Base-by-base conservation (phyloP, 2,329 filamentous ascomycete species). In the Pseudogymnoascus sp. region DNA sequence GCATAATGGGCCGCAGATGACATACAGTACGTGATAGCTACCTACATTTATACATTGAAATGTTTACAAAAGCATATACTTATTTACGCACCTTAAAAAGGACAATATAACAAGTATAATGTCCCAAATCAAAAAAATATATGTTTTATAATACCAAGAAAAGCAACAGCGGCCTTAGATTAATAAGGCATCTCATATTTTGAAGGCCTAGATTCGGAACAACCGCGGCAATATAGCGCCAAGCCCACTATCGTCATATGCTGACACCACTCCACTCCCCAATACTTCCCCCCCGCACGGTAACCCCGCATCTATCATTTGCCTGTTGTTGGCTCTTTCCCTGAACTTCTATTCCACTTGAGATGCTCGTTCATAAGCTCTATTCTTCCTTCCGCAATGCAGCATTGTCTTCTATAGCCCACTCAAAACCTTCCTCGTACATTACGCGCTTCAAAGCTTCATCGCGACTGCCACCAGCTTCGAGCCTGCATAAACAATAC, bases 171-270 rank as follows among this genome's bases (percentile, higher is more conserved):
- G 16, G 18, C 8, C 40, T 42, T 21, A 42, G 18, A 42, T 5
- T 5, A 21, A 21, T 5, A 3, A 42, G 18, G 42, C 21, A n/a
- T 5, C 11, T 3, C 12, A 3, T 25, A 8, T n/a, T 49, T 49
- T 25, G 43, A 9, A 14, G 25, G 25, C 5, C 46, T 31, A 31
- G 46, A 31, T 53, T 53, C 46, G 46, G 46, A 18, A 53, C 25
- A 53, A 53, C 46, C 46, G 46, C 46, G 46, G 46, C 46, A 53
- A 53, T 18, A 53, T 53, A n/a, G n/a, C 14, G 46, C 46, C 46
- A 53, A 53, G 46, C 46, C 31, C 25, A 12, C 25, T 53, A 53
- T 53, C 46, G 25, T 31, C 46, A 53, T 53, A 53, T 31, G 46
- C 46, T 31, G 46, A 53, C 42, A 46, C 38, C 38, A 42, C n/a